Evolutionary conservation across 805 yeast genomes (phyloP).

Genomic region (Wickerhamiella parazyma): DNA sequence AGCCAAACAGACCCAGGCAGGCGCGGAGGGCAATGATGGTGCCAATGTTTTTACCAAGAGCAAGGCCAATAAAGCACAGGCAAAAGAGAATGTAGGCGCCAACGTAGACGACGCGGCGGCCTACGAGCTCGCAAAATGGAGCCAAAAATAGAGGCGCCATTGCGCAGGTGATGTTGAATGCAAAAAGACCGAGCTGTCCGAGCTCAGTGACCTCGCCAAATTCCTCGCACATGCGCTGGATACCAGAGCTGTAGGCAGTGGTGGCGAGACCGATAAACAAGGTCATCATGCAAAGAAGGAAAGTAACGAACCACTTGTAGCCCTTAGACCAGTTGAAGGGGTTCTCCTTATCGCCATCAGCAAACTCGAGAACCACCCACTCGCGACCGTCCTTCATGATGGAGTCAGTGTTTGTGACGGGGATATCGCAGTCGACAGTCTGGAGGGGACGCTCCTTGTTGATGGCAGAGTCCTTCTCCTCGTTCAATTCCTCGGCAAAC

Average conservation of each 20-base stretch:
- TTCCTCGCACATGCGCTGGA: constrained; percentile 49
- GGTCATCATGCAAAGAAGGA: constrained; percentile 55
- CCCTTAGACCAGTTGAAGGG: constrained; percentile 69
- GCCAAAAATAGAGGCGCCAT: constrained; percentile 49
- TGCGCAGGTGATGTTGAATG: constrained; percentile 50
- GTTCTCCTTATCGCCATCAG: constrained; percentile 80
- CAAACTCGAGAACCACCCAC: constrained; percentile 45
- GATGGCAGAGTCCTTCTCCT: constrained; percentile 9
- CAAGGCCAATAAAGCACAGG: constrained; percentile 28
- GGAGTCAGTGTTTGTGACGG: constrained; percentile 17
- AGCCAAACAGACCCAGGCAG: constrained; percentile 58
- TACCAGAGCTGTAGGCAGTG: constrained; percentile 78
- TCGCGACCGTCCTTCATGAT: constrained; percentile 17
- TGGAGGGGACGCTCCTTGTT: constrained; percentile 15
- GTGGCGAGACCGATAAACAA: constrained; percentile 90
- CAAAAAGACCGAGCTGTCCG: constrained; percentile 42
- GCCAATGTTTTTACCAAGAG: constrained; percentile 44
- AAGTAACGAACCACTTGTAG: constrained; percentile 36
- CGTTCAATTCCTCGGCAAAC: constrained; percentile 11
- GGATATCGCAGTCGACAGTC: constrained; percentile 17
- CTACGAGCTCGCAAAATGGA: constrained; percentile 46
- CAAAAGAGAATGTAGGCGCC: constrained; percentile 38
- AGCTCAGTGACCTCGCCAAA: constrained; percentile 55
- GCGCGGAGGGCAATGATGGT: constrained; percentile 54
- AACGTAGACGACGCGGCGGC: constrained; percentile 41